These are phyloP conservation scores for Athelia sp. DNA, from an alignment of 1,284 basidiomycete genomes.

Conservation along the genomic window DNA sequence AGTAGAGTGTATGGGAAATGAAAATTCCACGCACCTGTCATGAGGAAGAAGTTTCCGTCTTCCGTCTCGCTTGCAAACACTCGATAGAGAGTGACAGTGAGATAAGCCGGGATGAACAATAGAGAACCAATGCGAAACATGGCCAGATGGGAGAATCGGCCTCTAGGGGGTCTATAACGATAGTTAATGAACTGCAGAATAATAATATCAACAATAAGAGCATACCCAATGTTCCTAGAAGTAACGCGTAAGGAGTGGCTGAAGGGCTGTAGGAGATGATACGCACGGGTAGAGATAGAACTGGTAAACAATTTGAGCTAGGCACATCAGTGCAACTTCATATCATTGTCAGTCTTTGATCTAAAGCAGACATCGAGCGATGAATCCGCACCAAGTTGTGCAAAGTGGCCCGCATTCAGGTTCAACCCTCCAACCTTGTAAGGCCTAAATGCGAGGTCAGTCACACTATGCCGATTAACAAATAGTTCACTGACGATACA, in stretches of 20 bases:
- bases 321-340: conserved; percentile 74
- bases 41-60: conserved; percentile 63
- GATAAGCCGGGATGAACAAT: conserved; percentile 75
- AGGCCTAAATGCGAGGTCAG: conserved; percentile 38
- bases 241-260: conserved; percentile 17
- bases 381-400: conserved; percentile 62
- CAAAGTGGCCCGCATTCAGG: conserved; percentile 74
- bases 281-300: conserved; percentile 83
- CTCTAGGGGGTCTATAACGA: conserved; percentile 51
- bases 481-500: conserved; percentile 55
- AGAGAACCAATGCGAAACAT: conserved; percentile 81
- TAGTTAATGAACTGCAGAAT: neutral
- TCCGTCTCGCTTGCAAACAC: conserved; percentile 55
- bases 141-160: conserved; percentile 76
- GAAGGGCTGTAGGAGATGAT: conserved; percentile 11
- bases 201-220: conserved; percentile 10
- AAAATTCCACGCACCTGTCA: conserved; percentile 49
- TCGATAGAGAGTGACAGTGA: conserved; percentile 68
- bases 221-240: conserved; percentile 51
- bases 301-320: conserved; percentile 78
- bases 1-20: conserved; percentile 7
- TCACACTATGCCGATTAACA: conserved; percentile 3
- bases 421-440: conserved; percentile 70
- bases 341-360: conserved; percentile 15
- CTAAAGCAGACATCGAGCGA: too few species aligned